phyloP scores from a whole-genome alignment of 2,329 filamentous ascomycete genomes.

The Calcarisporium arbuscula region DNA sequence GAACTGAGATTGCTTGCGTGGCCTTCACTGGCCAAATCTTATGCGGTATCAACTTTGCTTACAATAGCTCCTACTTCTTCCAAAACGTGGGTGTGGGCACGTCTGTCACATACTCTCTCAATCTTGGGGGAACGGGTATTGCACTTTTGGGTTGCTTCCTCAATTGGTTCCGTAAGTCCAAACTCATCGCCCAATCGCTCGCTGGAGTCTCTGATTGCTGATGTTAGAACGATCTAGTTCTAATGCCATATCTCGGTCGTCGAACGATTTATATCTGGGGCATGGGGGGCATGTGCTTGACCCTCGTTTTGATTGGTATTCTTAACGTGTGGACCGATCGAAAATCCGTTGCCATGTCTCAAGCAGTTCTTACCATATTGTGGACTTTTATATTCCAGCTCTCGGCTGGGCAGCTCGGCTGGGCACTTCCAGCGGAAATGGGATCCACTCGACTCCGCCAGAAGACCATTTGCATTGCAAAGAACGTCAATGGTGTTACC shows the following conservation, averaged over 20 bases:
- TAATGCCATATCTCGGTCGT: conserved; percentile 37
- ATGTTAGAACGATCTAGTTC: too few relatives aligned
- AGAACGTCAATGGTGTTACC: too few relatives aligned
- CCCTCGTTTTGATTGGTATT: conserved; percentile 34
- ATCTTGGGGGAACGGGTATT: conserved; percentile 32
- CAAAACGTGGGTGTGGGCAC: conserved; percentile 26
- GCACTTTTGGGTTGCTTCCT: conserved; percentile 35
- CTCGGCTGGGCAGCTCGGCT: conserved; percentile 30
- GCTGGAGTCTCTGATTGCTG: too few relatives aligned
- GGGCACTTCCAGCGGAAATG: conserved; percentile 27
- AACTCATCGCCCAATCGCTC: too few relatives aligned
- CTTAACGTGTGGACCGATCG: conserved; percentile 28
- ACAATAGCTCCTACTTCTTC: conserved; percentile 33
- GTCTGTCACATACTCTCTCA: conserved; percentile 23
- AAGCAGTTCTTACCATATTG: conserved; percentile 27
- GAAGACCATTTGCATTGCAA: too few relatives aligned
- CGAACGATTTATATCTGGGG: conserved; percentile 38
- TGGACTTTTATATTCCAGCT: conserved; percentile 28
- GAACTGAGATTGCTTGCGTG: conserved; percentile 42
- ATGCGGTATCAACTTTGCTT: conserved; percentile 20
- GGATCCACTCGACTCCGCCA: too few relatives aligned
- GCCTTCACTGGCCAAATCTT: conserved; percentile 6
- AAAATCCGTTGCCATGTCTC: conserved; percentile 22
- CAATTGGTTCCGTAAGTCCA: too few relatives aligned
- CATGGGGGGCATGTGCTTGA: conserved; percentile 30